Percentiles rank a stretch among this genome's conserved stretches.
These are phyloP conservation scores for Hanseniaspora occidentalis DNA, from an alignment of 805 yeast genomes.

Conservation along the genomic window DNA sequence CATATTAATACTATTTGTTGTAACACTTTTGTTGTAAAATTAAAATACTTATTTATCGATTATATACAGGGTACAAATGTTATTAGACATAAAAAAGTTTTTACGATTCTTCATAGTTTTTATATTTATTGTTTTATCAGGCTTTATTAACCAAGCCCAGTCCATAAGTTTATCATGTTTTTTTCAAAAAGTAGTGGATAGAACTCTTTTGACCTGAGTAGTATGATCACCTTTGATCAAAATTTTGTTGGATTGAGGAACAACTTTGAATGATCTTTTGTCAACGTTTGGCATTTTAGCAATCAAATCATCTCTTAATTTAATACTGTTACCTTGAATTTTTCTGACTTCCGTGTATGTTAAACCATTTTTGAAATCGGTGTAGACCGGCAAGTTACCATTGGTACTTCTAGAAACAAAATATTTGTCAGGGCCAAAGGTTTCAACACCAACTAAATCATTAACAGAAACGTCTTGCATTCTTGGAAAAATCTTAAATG, in stretches of 20 bases:
- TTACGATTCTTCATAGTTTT: too few species aligned
- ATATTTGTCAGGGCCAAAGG: slow-evolving; percentile 22
- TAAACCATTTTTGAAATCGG: slow-evolving; percentile 43
- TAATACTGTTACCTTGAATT: slow-evolving; percentile 54
- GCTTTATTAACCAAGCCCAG: too few species aligned
- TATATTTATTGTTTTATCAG: too few species aligned
- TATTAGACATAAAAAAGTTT: neutral
- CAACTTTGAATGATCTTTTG: slow-evolving; percentile 33
- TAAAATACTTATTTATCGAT: too few species aligned
- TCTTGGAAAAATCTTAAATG: slow-evolving; percentile 16
- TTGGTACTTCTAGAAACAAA: slow-evolving; percentile 35
- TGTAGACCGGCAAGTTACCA: slow-evolving; percentile 76
- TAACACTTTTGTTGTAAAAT: too few species aligned
- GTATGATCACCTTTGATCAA: slow-evolving; percentile 37
- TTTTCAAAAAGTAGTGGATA: slow-evolving; percentile 11
- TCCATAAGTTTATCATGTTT: too few species aligned
- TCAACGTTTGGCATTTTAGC: slow-evolving; percentile 35
- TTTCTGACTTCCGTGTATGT: slow-evolving; percentile 64
- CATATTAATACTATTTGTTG: too few species aligned
- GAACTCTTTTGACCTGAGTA: slow-evolving; percentile 22
- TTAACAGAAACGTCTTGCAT: slow-evolving; percentile 19
- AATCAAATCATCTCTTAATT: slow-evolving; percentile 55
- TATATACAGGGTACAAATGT: neutral
- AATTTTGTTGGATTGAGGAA: slow-evolving; percentile 40
- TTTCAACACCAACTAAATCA: slow-evolving; percentile 17